phyloP scores from a whole-genome alignment of 768 basidiomycete genomes.

The Mycena epipterygia region DNA sequence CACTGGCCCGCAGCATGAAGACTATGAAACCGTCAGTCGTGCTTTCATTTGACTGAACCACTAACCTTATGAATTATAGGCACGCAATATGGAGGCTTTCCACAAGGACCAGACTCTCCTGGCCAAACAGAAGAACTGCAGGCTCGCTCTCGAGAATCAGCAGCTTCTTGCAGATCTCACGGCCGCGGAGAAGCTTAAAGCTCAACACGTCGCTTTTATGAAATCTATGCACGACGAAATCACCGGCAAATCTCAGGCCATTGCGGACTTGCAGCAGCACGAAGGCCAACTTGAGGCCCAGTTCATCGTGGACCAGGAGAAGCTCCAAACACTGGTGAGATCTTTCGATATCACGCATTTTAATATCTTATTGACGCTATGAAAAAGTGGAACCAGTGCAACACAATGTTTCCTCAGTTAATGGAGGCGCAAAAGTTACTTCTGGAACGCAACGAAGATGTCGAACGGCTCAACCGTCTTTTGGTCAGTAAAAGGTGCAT shows the following conservation, averaged over 20 bases:
- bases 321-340: slow-evolving; percentile 25
- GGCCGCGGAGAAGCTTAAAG: slow-evolving; percentile 6
- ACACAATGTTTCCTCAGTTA: slow-evolving; percentile 10
- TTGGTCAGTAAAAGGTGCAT: slow-evolving; percentile 18
- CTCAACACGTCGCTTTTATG: background rate
- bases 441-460: slow-evolving; percentile 21
- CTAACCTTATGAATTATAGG: slow-evolving; percentile 12
- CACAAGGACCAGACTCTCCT: slow-evolving; percentile 5
- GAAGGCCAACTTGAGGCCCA: slow-evolving; percentile 28
- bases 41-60: slow-evolving; percentile 6
- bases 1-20: slow-evolving; percentile 17
- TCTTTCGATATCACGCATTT: background rate
- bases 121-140: slow-evolving; percentile 11
- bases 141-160: slow-evolving; percentile 12
- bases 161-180: slow-evolving; percentile 8
- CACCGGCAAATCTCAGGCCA: background rate
- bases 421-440: slow-evolving; percentile 20
- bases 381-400: slow-evolving; percentile 6
- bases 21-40: slow-evolving; percentile 5
- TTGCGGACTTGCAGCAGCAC: slow-evolving; percentile 20
- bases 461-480: slow-evolving; percentile 15
- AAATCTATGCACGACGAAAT: slow-evolving; percentile 9
- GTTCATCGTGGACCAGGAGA: slow-evolving; percentile 19
- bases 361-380: slow-evolving; percentile 11
- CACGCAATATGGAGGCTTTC: background rate